Evolutionary conservation across 2,329 filamentous ascomycete species (phyloP), one percentile per base, ranked within the genome.

Genomic region (Fusarium euwallaceae): DNA sequence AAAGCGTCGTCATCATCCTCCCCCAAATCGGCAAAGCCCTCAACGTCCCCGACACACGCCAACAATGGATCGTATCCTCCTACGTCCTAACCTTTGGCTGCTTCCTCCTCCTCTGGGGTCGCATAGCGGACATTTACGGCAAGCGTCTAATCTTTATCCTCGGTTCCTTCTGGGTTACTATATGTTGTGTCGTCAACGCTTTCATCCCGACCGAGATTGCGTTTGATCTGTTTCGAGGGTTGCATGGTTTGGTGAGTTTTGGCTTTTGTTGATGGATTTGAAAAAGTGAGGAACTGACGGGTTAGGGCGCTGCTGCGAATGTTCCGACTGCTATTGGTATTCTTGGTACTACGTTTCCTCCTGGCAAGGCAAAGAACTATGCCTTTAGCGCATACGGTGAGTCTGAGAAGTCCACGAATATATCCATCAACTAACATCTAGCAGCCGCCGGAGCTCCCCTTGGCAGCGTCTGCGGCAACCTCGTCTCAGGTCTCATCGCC

Each of bases 301-400:
- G 37, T 17, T 64, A 89, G 82, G 92, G 91, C 2, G 90, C 90
- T 29, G 92, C 92, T 2, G 91, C 91, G 17, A 93, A 92, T 77
- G 90, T 93, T 1, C 92, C 92, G 0, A 93, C 92, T 0, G 92
- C 92, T 0, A 90, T 94, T 77, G 92, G 92, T 0, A 93, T 94
- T 43, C 81, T 94, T 4, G 92, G 91, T 0, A 88, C 89, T 2
- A 93, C 90, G 0, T 94, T 94, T 64, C 88, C 89, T 1, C 91
- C 91, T 0, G 91, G 92, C 0, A 91, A 89, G 72, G 89, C 91
- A 5, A 93, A 93, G 82, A 93, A 92, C 76, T 92, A 93, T 78
- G 91, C 92, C 2, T 93, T 94, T 74, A 89, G 89, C 41, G 86
- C 88, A 24, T 93, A 92, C 67, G 87, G 87, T 88, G 78, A 66